phyloP scores from a whole-genome alignment of 306 rosid species.

The Casuarina equisetifolia region DNA sequence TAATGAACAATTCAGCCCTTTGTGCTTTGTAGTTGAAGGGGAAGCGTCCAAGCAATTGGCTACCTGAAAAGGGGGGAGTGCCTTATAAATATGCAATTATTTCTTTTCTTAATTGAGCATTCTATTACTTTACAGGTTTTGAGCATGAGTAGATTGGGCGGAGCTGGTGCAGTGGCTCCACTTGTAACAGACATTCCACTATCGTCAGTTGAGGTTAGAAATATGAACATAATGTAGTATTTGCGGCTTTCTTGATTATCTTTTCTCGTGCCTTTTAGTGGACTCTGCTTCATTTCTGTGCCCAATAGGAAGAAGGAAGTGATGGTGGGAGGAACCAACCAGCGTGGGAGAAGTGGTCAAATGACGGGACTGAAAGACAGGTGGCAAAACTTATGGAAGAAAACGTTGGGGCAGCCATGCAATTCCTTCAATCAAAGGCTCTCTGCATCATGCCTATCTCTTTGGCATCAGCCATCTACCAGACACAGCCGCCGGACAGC shows the following conservation, averaged over 20 bases:
- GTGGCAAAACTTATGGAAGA: conserved; percentile 97
- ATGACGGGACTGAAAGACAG: conserved; percentile 85
- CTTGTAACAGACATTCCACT: conserved; percentile 89
- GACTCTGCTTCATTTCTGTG: conserved; percentile 16
- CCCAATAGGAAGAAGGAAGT: conserved; percentile 66
- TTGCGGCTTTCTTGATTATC: not conserved
- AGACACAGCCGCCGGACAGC: conserved; percentile 78
- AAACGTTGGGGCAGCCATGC: conserved; percentile 94
- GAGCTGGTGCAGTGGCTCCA: conserved; percentile 98
- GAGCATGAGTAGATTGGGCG: conserved; percentile 98
- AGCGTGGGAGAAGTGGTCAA: conserved; percentile 95
- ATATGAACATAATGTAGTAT: not conserved
- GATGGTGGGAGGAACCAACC: conserved; percentile 89
- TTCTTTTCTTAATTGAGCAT: conserved; percentile 1
- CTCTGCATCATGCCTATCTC: conserved; percentile 96
- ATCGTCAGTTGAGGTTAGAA: conserved; percentile 83
- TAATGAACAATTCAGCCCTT: not conserved
- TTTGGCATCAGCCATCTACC: conserved; percentile 88
- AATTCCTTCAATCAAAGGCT: conserved; percentile 89
- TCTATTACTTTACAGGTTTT: conserved; percentile 67
- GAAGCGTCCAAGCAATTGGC: conserved; percentile 1
- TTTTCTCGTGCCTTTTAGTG: conserved; percentile 7
- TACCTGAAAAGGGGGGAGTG: not conserved
- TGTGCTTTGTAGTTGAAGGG: not conserved
- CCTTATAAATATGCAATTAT: not conserved